Base-by-base conservation (phyloP, 106 monocot genomes). In the Dactylorhiza incarnata region DNA sequence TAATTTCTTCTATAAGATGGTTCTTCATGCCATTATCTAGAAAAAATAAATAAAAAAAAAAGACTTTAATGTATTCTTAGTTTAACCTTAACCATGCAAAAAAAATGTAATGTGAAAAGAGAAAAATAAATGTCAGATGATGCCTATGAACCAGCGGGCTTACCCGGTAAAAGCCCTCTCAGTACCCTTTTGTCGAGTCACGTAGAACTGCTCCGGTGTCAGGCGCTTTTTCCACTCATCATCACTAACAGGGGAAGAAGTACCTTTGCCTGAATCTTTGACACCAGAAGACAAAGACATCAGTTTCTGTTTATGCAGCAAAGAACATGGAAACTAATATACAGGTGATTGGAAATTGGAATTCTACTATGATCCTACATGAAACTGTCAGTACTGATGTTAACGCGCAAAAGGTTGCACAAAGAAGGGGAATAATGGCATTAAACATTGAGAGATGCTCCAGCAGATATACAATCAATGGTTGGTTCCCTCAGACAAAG, bases 91-190 rank as follows among this genome's bases (percentile, higher is more conserved):
- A 1, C 29, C 19, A 58, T 20, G 19, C 20, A 20, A 19, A 22
- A 58, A 12, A 56, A 58, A 58, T n/a, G 2, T 7, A 19, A 19
- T 58, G 14, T 10, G 9, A 51, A 0, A 8, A 51, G 12, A 12
- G 51, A 6, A 58, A 22, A 45, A 25, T 5, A 63, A 25, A 55
- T 56, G 14, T 22, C 13, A 47, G 59, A 4, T 73, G 45, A 55
- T 19, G 20, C 7, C 24, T 43, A 29, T 25, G 8, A 73, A 71
- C 44, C 48, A 72, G 51, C 25, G 23, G 8, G 25, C 79, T 62
- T 90, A 95, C 95, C 95, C 95, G 53, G 93, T 89, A 24, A 93
- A 96, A 66, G 95, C 95, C 71, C 95, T 90, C 80, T 95, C 93
- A n/a, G 95, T 96, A 49, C 93, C 93, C 89, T 93, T 96, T 73